Percentiles rank a stretch among this genome's conserved stretches.
These are phyloP conservation scores for Aurantiochytrium sp. DNA, from an alignment of 108 stramenopile genomes.

Conservation along the genomic window DNA sequence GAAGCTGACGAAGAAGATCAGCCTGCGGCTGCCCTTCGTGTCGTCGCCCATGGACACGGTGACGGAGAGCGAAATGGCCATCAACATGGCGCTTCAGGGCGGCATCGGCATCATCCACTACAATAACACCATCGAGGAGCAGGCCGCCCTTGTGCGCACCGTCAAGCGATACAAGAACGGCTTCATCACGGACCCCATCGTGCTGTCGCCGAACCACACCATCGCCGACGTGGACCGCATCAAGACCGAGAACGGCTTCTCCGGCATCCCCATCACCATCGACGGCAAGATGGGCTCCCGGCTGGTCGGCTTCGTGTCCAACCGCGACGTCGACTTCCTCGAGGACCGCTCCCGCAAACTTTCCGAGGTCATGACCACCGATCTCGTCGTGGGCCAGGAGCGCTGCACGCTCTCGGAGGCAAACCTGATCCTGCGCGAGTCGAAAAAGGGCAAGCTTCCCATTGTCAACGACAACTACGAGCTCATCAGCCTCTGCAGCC, in stretches of 20 bases:
- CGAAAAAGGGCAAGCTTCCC: slow-evolving; percentile 95
- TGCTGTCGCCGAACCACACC: slow-evolving; percentile 81
- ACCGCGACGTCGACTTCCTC: slow-evolving; percentile 92
- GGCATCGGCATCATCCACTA: slow-evolving; percentile 99
- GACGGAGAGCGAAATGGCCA: slow-evolving; percentile 79
- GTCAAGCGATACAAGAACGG: slow-evolving; percentile 99
- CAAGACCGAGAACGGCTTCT: slow-evolving; percentile 75
- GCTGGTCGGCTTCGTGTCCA: slow-evolving; percentile 92
- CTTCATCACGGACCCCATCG: slow-evolving; percentile 97
- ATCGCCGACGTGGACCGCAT: slow-evolving; percentile 77
- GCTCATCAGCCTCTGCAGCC: slow-evolving; percentile 91
- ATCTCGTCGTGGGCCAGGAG: slow-evolving; percentile 81
- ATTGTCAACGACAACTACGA: slow-evolving; percentile 91
- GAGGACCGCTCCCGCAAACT: slow-evolving; percentile 72
- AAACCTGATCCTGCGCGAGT: slow-evolving; percentile 85
- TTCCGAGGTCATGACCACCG: slow-evolving; percentile 85
- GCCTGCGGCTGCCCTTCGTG: slow-evolving; percentile 84
- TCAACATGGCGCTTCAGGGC: slow-evolving; percentile 96
- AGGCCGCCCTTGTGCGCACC: slow-evolving; percentile 75
- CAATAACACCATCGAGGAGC: slow-evolving; percentile 85
- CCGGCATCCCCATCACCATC: slow-evolving; percentile 95
- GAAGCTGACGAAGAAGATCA: slow-evolving; percentile 60
- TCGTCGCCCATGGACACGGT: slow-evolving; percentile 99
- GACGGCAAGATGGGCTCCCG: slow-evolving; percentile 92
- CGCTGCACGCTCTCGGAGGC: slow-evolving; percentile 85